Base-by-base conservation (phyloP, 495 filamentous ascomycete species). In the Hypoxylon intermedium region DNA sequence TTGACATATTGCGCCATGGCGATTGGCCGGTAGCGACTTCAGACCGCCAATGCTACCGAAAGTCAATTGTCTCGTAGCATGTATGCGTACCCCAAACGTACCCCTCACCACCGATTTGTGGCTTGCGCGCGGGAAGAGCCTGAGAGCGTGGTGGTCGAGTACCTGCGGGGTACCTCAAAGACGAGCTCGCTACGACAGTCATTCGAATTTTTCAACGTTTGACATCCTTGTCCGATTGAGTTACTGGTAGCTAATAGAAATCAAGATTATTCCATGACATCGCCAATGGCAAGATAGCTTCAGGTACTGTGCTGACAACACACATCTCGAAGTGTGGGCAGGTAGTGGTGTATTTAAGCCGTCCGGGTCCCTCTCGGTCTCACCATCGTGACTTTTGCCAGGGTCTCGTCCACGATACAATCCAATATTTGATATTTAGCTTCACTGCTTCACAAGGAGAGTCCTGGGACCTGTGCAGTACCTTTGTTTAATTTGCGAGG, bases 231-330 rank as follows among this genome's bases (percentile, higher is more conserved):
- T 63, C n/a, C 31, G 9, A 38, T 28, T 37, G 37, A 38, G 9
- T 58, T 45, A 44, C 42, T 64, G 60, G 60, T 64, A 64, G 54
- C 60, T 64, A 64, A 58, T 64, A 58, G 60, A 58, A 58, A 64
- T 18, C 60, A 58, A 58, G 53, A 57, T 49, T 58, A 58, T 58
- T 58, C 60, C 60, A 64, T 64, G 60, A 63, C 60, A 63, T 63
- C 47, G 53, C 53, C 53, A 49, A 37, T 37, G 34, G 34, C n/a
- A n/a, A 37, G 34, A 48, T 45, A 36, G 53, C 53, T 52, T 64
- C 60, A 64, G 60, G 60, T 64, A 64, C 59, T n/a, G 42, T 53
- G 47, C 19, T 33, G 24, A 49, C 9, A 40, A 23, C 26, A 47
- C 31, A 18, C 1, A 31, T 58, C 19, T 20, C 37, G 18, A 41